Conservation (phyloP, 441 rosid genomes). For the Euphorbia schlechtendalii region DNA sequence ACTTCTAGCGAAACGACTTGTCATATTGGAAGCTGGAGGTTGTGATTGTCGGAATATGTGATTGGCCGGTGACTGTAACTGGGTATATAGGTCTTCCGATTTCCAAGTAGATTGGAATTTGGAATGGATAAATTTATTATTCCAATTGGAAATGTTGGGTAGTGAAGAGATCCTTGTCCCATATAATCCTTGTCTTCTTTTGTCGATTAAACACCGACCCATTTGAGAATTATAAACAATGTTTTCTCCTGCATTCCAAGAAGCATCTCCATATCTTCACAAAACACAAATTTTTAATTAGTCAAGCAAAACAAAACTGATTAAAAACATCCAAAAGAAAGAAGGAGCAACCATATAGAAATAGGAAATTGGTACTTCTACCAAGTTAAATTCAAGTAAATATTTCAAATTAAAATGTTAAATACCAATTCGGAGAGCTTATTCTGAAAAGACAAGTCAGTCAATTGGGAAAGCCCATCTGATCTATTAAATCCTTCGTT, state of each 20-base stretch:
- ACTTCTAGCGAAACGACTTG: slow-evolving; percentile 1
- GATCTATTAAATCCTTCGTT: too few species aligned
- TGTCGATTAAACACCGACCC: slow-evolving; percentile 36
- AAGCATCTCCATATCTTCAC: slow-evolving; percentile 47
- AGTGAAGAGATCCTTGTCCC: slow-evolving; percentile 28
- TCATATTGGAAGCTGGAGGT: slow-evolving; percentile 19
- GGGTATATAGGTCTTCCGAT: slow-evolving; percentile 22
- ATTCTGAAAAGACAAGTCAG: too few species aligned
- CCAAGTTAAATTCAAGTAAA: too few species aligned
- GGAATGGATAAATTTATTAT: slow-evolving; percentile 10
- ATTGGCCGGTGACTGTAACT: slow-evolving; percentile 8
- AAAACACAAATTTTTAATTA: slow-evolving; percentile 2
- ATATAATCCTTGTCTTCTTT: slow-evolving; percentile 26
- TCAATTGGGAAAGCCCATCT: too few species aligned
- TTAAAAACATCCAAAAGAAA: too few species aligned
- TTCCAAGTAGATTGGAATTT: slow-evolving; percentile 20
- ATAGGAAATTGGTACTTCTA: too few species aligned
- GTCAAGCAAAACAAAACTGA: neutral
- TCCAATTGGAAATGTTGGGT: slow-evolving; percentile 23
- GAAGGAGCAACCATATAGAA: too few species aligned
- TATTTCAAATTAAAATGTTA: too few species aligned
- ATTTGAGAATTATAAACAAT: slow-evolving; percentile 21
- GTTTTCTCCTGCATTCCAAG: slow-evolving; percentile 43
- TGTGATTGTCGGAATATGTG: slow-evolving; percentile 21
- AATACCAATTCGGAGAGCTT: too few species aligned